A percentile compares a stretch with the other conserved stretches of the same genome.
Conservation (phyloP, 2,329 filamentous ascomycete species). For the Achaetomium macrosporum region DNA sequence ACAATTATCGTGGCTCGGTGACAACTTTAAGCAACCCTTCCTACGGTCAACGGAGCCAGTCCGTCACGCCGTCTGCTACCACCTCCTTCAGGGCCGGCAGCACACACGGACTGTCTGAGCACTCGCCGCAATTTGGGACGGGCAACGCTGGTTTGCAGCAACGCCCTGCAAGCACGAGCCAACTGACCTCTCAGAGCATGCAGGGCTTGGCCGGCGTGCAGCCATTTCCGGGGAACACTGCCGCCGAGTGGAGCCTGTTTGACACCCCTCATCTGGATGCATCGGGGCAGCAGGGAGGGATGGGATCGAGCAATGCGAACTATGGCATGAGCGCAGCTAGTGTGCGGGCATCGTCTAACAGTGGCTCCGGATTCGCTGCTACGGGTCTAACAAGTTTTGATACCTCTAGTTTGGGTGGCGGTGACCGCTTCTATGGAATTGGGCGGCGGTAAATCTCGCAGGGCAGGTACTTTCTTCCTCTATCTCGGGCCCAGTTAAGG, state of each 20-base stretch:
- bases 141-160: slow-evolving; percentile 14
- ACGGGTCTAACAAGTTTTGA: slow-evolving; percentile 26
- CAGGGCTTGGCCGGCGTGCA: slow-evolving; percentile 20
- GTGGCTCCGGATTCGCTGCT: slow-evolving; percentile 21
- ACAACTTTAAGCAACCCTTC: slow-evolving; percentile 18
- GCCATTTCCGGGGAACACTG: slow-evolving; percentile 16
- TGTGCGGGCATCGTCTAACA: slow-evolving; percentile 24
- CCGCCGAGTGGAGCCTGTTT: slow-evolving; percentile 24
- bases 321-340: slow-evolving; percentile 26
- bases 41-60: slow-evolving; percentile 23
- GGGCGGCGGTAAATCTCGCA: slow-evolving; percentile 16
- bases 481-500: not conserved
- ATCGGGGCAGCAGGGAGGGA: slow-evolving; percentile 18
- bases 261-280: slow-evolving; percentile 28
- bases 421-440: slow-evolving; percentile 21
- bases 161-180: slow-evolving; percentile 16
- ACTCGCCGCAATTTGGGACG: slow-evolving; percentile 16
- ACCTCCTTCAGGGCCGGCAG: slow-evolving; percentile 18
- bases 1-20: slow-evolving; percentile 23
- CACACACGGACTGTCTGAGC: slow-evolving; percentile 20
- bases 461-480: not conserved
- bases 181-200: slow-evolving; percentile 18
- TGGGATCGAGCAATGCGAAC: slow-evolving; percentile 23
- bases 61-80: slow-evolving; percentile 15
- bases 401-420: slow-evolving; percentile 21